Conservation (phyloP, 345 rosid genomes). For the Odontarrhena argentea region DNA sequence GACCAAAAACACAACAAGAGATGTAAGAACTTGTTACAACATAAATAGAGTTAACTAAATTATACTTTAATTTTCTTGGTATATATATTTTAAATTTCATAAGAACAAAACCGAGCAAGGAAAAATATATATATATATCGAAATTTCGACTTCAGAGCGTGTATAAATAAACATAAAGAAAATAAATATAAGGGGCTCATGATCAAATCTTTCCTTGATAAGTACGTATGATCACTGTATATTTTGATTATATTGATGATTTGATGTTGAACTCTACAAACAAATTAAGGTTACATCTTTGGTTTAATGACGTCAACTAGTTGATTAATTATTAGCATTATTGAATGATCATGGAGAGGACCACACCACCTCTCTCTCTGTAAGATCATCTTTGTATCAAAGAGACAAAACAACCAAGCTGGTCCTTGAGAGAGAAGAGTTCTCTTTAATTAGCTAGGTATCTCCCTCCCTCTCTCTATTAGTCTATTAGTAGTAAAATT, state of each 20-base stretch:
- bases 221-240: conserved; percentile 3
- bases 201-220: conserved; percentile 27
- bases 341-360: conserved; percentile 38
- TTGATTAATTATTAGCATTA: conserved; percentile 34
- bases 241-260: conserved; percentile 1
- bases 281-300: conserved; percentile 2
- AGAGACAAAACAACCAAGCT: conserved; percentile 40
- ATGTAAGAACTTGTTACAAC: too few relatives aligned
- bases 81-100: too few relatives aligned
- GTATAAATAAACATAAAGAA: not conserved
- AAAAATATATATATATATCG: not conserved
- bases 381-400: conserved; percentile 34
- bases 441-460: conserved; percentile 26
- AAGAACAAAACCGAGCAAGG: too few relatives aligned
- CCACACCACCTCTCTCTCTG: conserved; percentile 34
- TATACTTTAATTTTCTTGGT: too few relatives aligned
- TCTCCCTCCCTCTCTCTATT: conserved; percentile 28
- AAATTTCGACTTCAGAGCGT: conserved; percentile 3
- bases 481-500: conserved; percentile 26
- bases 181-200: not conserved
- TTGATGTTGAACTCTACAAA: conserved; percentile 16
- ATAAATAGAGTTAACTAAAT: too few relatives aligned
- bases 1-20: too few relatives aligned
- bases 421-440: conserved; percentile 45
- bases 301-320: conserved; percentile 31